Evolutionary conservation across 2,329 filamentous ascomycete genomes (phyloP).

Genomic region (Zymoseptoria crescenta): DNA sequence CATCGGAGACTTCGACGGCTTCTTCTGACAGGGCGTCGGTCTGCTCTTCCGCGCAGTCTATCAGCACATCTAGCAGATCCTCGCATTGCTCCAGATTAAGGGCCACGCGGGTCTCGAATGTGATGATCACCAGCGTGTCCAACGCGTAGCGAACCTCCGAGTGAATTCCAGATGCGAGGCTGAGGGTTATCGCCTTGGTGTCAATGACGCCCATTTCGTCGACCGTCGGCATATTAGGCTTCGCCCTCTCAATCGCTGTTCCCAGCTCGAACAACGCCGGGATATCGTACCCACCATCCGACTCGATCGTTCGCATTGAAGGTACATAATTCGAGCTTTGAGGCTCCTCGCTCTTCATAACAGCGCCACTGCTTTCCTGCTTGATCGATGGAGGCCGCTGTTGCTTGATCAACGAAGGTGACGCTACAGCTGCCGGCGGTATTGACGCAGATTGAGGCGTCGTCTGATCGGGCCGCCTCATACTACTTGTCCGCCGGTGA

Average conservation of each 20-base stretch:
- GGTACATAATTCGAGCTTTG: slow-evolving; percentile 28
- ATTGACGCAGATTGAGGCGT: slow-evolving; percentile 20
- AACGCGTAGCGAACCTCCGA: slow-evolving; percentile 83
- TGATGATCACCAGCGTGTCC: slow-evolving; percentile 70
- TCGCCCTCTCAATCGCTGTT: slow-evolving; percentile 57
- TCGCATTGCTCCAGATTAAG: slow-evolving; percentile 69
- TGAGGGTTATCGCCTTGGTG: slow-evolving; percentile 79
- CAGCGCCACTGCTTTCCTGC: slow-evolving; percentile 19
- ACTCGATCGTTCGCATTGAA: slow-evolving; percentile 17
- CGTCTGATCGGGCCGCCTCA: slow-evolving; percentile 24
- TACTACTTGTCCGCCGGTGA: slow-evolving; percentile 26
- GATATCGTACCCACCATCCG: slow-evolving; percentile 63
- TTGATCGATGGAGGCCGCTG: slow-evolving; percentile 25
- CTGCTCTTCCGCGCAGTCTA: slow-evolving; percentile 88
- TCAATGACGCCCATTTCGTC: slow-evolving; percentile 81
- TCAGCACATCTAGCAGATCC: slow-evolving; percentile 76
- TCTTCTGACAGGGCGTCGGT: slow-evolving; percentile 77
- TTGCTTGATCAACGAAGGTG: slow-evolving; percentile 22
- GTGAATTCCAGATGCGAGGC: slow-evolving; percentile 81
- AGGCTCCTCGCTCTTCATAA: slow-evolving; percentile 29
- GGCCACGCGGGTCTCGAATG: slow-evolving; percentile 54
- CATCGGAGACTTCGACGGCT: slow-evolving; percentile 77
- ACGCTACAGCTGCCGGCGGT: slow-evolving; percentile 19
- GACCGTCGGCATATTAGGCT: slow-evolving; percentile 66
- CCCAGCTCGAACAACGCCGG: slow-evolving; percentile 57